Evolutionary conservation across 2,329 filamentous ascomycete genomes (phyloP), one percentile per base, ranked within the genome.

Genomic region (Colletotrichum limetticola): DNA sequence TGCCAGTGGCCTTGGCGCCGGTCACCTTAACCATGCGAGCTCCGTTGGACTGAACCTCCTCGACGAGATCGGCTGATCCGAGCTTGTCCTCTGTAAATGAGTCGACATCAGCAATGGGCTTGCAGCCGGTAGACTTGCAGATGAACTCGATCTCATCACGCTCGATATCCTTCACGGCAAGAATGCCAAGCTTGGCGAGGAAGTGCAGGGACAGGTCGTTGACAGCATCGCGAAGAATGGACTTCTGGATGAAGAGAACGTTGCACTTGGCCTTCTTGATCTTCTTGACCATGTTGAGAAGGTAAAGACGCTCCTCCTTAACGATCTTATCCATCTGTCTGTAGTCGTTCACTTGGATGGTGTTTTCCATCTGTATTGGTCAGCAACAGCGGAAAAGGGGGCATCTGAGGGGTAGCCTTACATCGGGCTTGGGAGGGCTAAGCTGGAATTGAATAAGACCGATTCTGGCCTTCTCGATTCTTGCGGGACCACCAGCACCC

Each of bases 191-290:
- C 84, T 98, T 98, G 79, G 97, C 95, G 76, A 99, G 89, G 90
- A 99, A 99, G 86, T 99, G 97, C 76, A 99, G 90, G 75, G 95
- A 97, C 71, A 99, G 90, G 79, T 99, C 97, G 86, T 99, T 99
- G 83, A 99, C 95, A 46, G 97, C 97, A 80, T 99, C 97, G 78
- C 97, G 92, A 72, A 99, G 91, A 78, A 99, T 99, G 16, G 96
- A 98, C 86, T 99, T 99, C 82, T 99, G 97, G 78, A 99, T 98
- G 77, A 99, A 89, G 57, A 98, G 91, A 56, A 99, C 97, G 80
- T 99, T 99, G 87, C 97, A 99, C 88, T 98, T 99, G 77, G 97
- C 95, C 90, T 98, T 99, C 87, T 98, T 98, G 85, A 99, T 99
- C 90, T 98, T 99, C 91, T 99, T 98, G 82, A 97, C 95, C 91